Evolutionary conservation across 768 basidiomycete genomes (phyloP).

Genomic region (Piloderma croceum): DNA sequence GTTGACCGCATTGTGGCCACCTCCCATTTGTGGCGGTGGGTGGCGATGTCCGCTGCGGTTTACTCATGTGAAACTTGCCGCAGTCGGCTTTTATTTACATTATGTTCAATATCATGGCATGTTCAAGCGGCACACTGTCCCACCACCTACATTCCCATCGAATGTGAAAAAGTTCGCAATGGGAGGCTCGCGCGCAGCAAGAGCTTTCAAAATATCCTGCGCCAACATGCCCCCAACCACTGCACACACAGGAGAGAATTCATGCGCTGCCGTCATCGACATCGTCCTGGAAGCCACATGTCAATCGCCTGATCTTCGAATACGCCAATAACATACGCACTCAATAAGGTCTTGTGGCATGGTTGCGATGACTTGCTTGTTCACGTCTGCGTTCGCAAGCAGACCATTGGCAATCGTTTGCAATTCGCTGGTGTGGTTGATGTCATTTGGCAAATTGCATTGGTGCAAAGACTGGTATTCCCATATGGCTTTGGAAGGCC

Average conservation of each 20-base stretch:
- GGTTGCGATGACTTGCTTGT: conserved; percentile 55
- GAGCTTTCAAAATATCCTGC: conserved; percentile 89
- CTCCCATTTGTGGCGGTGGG: too few species aligned
- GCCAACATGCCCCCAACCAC: conserved; percentile 92
- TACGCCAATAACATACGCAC: conserved; percentile 37
- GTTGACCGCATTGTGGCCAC: too few species aligned
- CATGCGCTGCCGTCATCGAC: conserved; percentile 64
- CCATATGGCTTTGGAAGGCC: conserved; percentile 59
- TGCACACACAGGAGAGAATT: conserved; percentile 91
- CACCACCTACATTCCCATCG: conserved; percentile 76
- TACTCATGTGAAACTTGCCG: too few species aligned
- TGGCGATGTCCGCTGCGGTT: too few species aligned
- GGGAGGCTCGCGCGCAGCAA: conserved; percentile 87
- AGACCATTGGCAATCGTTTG: conserved; percentile 58
- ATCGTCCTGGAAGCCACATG: conserved; percentile 45
- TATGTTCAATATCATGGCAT: conserved; percentile 21
- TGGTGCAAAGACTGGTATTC: conserved; percentile 63
- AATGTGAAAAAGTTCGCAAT: conserved; percentile 90
- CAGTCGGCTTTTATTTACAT: neutral
- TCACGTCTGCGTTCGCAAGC: conserved; percentile 58
- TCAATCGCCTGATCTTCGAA: conserved; percentile 6
- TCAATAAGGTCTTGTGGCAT: conserved; percentile 57
- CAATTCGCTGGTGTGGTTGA: conserved; percentile 48
- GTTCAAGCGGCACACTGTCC: conserved; percentile 55
- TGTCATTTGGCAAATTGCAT: conserved; percentile 51